Conservation (phyloP, 192 early-diverging fungal species). For the Dissophora ornata region DNA sequence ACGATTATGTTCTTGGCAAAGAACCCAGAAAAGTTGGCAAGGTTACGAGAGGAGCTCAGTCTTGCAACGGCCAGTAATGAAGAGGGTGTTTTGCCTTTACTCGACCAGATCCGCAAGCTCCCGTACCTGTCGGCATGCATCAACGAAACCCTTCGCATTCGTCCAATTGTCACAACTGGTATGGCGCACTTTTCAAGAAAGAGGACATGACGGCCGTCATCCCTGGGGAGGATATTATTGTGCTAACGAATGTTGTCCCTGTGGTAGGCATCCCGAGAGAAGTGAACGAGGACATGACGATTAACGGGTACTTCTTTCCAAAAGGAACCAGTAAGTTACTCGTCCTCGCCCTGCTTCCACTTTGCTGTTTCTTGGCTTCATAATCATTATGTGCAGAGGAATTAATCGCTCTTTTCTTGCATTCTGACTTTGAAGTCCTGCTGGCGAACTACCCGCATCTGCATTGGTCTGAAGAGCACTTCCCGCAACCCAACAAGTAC, state of each 20-base stretch:
- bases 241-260: not conserved
- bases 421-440: constrained; percentile 7
- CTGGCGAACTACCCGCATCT: constrained; percentile 24
- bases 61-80: constrained; percentile 12
- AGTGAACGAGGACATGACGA: constrained; percentile 42
- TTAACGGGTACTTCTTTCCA: constrained; percentile 60
- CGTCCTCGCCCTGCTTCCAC: too few relatives aligned
- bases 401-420: not conserved
- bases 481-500: constrained; percentile 60
- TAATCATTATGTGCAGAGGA: too few relatives aligned
- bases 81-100: constrained; percentile 8
- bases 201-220: too few relatives aligned
- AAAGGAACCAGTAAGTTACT: constrained; percentile 56
- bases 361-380: not conserved
- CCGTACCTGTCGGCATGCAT: constrained; percentile 64
- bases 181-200: not conserved
- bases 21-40: constrained; percentile 29
- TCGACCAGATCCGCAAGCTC: constrained; percentile 58
- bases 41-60: constrained; percentile 27
- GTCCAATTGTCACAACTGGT: constrained; percentile 52
- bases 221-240: too few relatives aligned
- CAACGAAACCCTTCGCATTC: constrained; percentile 62
- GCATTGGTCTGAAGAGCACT: constrained; percentile 48
- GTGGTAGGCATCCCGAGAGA: constrained; percentile 50
- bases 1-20: constrained; percentile 45